Base-by-base conservation (phyloP, 164 flowering plant species). In the Tetrastigma voinierianum region DNA sequence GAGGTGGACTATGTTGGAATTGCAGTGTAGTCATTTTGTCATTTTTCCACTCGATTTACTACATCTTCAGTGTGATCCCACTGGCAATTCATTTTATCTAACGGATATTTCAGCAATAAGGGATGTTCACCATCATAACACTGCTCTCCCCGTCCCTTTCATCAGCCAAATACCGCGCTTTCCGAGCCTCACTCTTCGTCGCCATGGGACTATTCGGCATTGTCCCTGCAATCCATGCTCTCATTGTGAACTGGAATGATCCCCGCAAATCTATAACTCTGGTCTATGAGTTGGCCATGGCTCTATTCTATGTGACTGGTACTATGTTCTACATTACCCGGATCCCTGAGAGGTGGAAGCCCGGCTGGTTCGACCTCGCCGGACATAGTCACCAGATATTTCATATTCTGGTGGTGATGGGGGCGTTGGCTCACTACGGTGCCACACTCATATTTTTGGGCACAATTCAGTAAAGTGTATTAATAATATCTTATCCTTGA, bases 311-410 rank as follows among this genome's bases (percentile, higher is more conserved):
- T 57, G 53, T 82, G 23, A 72, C 65, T 0, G 98, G 98, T 15
- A 81, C 96, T 0, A 9, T 77, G 64, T 88, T 94, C 46, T 94
- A 94, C 48, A 87, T 87, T 11, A 81, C 69, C 49, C 63, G 96
- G 75, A 65, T 91, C 6, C 98, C 98, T 1, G 98, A 91, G 79
- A 81, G 86, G 62, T 88, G 85, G 87, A 81, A 62, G 59, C 98
- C 98, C 0, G 98, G 98, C 1, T 72, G 81, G 80, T 94, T 94
- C 64, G 98, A 94, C 57, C 67, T 91, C 3, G 87, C 90, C 0
- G 98, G 98, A 0, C 97, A 94, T 19, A 94, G 98, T 47, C 98
- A 91, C 70, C 97, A 94, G 72, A 83, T 91, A 9, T 93, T 93
- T 47, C 98, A 93, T 73, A 78, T 87, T 2, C 81, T 93, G 53